phyloP scores from a whole-genome alignment of 306 rosid genomes.

The Albizia julibrissin region DNA sequence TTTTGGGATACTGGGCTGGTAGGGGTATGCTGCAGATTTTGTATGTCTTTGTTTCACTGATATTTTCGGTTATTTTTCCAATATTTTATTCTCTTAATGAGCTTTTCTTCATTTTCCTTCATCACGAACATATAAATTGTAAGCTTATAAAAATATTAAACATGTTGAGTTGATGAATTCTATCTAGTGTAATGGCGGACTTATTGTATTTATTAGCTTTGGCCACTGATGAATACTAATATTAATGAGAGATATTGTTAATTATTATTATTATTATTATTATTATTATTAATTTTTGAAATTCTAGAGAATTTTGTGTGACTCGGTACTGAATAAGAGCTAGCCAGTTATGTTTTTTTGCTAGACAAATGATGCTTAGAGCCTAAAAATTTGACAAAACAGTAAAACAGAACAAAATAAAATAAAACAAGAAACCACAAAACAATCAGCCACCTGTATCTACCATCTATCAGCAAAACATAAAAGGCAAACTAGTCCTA shows the following conservation, averaged over 20 bases:
- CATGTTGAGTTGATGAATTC: conserved; percentile 5
- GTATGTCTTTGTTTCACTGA: conserved; percentile 48
- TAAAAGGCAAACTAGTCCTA: too few relatives aligned
- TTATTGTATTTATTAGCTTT: neutral
- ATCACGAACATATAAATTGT: too few relatives aligned
- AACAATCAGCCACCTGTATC: neutral
- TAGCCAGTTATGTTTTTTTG: neutral
- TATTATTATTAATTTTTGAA: neutral
- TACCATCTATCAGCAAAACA: too few relatives aligned
- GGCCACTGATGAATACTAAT: neutral
- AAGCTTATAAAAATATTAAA: neutral
- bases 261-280: neutral
- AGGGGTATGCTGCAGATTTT: conserved; percentile 92
- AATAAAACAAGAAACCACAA: neutral
- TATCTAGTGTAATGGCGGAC: neutral
- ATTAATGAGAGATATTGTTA: neutral
- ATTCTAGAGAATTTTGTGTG: neutral
- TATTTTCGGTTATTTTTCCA: neutral
- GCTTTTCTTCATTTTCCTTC: conserved; percentile 11
- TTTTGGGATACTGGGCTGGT: conserved; percentile 71
- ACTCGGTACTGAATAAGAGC: neutral
- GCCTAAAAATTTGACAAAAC: neutral
- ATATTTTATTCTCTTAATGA: neutral
- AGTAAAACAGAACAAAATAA: neutral
- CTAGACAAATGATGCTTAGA: neutral